Evolutionary conservation across 108 stramenopile species (phyloP), one percentile per base, ranked within the genome.

Genomic region (Nitzschia sp.): DNA sequence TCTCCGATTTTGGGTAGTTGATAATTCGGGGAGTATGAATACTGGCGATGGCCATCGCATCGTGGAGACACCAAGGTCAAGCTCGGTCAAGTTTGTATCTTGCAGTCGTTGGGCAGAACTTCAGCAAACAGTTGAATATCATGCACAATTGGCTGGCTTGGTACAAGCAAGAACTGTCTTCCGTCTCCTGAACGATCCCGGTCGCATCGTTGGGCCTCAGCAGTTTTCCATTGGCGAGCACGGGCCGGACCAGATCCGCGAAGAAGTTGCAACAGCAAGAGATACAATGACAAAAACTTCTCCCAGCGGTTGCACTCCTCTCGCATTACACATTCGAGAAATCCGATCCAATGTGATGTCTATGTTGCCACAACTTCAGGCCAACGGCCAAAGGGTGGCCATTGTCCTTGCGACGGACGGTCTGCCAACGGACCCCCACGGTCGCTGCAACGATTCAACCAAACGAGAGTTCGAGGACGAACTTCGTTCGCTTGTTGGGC

Each of bases 361-460:
- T 17, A 42, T 91, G 74, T 54, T 43, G 21, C 82, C 79, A 0
- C 25, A 67, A 51, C 58, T 97, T 40, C 57, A 53, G 10, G 59
- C 71, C 6, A 80, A 71, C 56, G 92, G 93, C 25, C 84, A 84
- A 44, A 84, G 75, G 41, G 93, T 88, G 1, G 83, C 79, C n/a
- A 75, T 97, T 10, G 78, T 97, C 17, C 57, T 97, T 10, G 91
- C 92, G 6, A 89, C 92, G 6, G 95, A 96, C 62, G 95, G 95
- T 14, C 72, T 90, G 3, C 89, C 92, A 1, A 90, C 89, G 2
- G 88, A 97, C 56, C 61, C 72, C 12, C 61, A 52, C 42, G 89
- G 90, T 8, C 41, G 63, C 11, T 57, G 76, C 20, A 60, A 63
- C 10, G 12, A 48, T 17, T 40, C 58, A 61, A 42, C 57, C 37